Percentiles rank a stretch among this genome's conserved stretches.
Evolutionary conservation across 306 rosid genomes (phyloP).

Genomic region (Vigna hirtella): DNA sequence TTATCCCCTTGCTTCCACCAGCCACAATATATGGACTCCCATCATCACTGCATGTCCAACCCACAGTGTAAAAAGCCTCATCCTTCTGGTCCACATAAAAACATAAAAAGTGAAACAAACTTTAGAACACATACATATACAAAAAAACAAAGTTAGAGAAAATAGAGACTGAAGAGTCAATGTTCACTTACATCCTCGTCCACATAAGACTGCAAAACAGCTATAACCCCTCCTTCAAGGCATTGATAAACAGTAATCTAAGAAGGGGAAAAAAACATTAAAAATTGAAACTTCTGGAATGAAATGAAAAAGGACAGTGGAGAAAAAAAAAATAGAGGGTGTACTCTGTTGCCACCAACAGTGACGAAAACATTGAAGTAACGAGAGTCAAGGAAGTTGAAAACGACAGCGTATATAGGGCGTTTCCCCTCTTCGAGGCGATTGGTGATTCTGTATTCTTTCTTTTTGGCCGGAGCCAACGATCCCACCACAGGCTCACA

Average conservation of each 20-base stretch:
- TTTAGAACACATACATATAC: background rate
- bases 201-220: slow-evolving; percentile 87
- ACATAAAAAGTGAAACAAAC: slow-evolving; percentile 42
- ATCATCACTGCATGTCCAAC: slow-evolving; percentile 81
- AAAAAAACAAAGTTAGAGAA: background rate
- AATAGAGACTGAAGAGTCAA: background rate
- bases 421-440: slow-evolving; percentile 94
- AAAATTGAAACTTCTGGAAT: slow-evolving; percentile 20
- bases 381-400: slow-evolving; percentile 88
- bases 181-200: slow-evolving; percentile 87
- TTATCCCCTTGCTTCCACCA: slow-evolving; percentile 89
- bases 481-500: slow-evolving; percentile 83
- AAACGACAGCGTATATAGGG: slow-evolving; percentile 86
- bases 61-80: slow-evolving; percentile 90
- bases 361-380: slow-evolving; percentile 89
- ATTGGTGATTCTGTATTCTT: slow-evolving; percentile 83
- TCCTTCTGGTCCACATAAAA: slow-evolving; percentile 90
- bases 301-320: background rate
- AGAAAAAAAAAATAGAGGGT: background rate
- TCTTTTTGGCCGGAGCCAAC: slow-evolving; percentile 60
- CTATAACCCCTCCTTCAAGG: slow-evolving; percentile 84
- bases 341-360: slow-evolving; percentile 87
- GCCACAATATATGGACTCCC: slow-evolving; percentile 82
- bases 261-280: slow-evolving; percentile 7
- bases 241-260: slow-evolving; percentile 86